phyloP scores from a whole-genome alignment of 2,329 filamentous ascomycete species.

The Clonostachys rosea region DNA sequence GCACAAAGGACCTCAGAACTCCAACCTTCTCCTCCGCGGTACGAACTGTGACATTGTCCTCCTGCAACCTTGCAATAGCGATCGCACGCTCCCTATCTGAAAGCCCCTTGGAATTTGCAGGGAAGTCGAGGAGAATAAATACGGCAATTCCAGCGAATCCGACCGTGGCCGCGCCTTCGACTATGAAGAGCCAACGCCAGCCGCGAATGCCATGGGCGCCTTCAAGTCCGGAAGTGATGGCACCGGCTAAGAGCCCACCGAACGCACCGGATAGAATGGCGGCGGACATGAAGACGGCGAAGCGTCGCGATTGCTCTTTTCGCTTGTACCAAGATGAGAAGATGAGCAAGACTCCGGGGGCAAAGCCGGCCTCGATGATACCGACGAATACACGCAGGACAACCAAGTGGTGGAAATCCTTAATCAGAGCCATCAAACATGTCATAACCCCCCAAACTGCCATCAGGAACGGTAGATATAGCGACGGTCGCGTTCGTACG shows the following conservation, averaged over 20 bases:
- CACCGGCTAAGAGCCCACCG: conserved; percentile 34
- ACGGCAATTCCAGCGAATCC: conserved; percentile 50
- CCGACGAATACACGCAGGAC: conserved; percentile 12
- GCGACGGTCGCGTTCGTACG: conserved; percentile 33
- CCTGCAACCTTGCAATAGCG: conserved; percentile 56
- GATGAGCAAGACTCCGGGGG: conserved; percentile 17
- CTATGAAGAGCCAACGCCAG: conserved; percentile 53
- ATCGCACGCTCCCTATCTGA: conserved; percentile 45
- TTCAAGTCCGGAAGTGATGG: conserved; percentile 21
- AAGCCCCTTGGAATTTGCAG: conserved; percentile 32
- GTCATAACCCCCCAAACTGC: conserved; percentile 16
- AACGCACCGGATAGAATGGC: conserved; percentile 32
- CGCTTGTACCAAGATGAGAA: conserved; percentile 18
- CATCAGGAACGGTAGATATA: conserved; percentile 23
- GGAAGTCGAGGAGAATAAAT: conserved; percentile 43
- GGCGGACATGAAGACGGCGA: conserved; percentile 23
- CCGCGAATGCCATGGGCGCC: conserved; percentile 28
- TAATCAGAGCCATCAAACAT: conserved; percentile 6
- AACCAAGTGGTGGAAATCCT: conserved; percentile 7
- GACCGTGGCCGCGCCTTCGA: conserved; percentile 64
- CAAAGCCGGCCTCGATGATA: conserved; percentile 12
- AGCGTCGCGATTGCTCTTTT: conserved; percentile 13
- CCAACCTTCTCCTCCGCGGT: conserved; percentile 34
- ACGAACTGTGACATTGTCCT: conserved; percentile 62
- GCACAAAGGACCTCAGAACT: conserved; percentile 12